Percentiles rank a stretch among this genome's conserved stretches.
phyloP scores from a whole-genome alignment of 2,329 filamentous ascomycete genomes.

The Beauveria australis region DNA sequence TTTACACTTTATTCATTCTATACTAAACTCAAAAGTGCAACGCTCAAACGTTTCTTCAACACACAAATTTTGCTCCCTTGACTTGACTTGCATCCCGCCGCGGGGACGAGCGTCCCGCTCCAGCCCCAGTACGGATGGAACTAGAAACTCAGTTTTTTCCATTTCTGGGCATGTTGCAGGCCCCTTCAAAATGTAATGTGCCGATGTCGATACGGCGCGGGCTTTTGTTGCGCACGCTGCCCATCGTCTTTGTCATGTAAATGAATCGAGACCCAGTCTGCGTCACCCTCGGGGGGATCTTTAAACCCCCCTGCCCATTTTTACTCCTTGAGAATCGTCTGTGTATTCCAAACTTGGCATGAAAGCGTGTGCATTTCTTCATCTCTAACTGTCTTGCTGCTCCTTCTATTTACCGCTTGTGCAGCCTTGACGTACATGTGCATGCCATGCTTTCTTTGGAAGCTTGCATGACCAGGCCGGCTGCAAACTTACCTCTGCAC shows the following conservation, averaged over 20 bases:
- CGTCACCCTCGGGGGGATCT: neutral
- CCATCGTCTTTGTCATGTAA: neutral
- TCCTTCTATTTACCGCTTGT: neutral
- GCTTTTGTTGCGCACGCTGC: neutral
- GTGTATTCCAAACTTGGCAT: neutral
- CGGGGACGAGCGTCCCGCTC: conserved; percentile 3
- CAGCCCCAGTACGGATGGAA: neutral
- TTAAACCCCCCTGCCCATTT: neutral
- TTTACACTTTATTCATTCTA: neutral
- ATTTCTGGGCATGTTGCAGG: neutral
- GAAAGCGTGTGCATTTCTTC: neutral
- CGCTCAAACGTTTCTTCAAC: conserved; percentile 3
- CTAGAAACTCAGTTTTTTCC: conserved; percentile 2
- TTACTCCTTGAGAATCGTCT: neutral
- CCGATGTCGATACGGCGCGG: neutral
- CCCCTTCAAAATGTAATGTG: conserved; percentile 2
- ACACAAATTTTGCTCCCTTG: neutral
- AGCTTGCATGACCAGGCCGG: neutral
- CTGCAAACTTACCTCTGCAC: conserved; percentile 1
- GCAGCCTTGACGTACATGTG: neutral
- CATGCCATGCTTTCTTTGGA: neutral
- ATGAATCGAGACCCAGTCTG: neutral
- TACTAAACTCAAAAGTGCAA: neutral
- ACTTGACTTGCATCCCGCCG: neutral
- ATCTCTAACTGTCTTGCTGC: neutral